These are phyloP conservation scores for Scytalidium lignicola DNA, from an alignment of 2,329 filamentous ascomycete genomes.

Conservation along the genomic window DNA sequence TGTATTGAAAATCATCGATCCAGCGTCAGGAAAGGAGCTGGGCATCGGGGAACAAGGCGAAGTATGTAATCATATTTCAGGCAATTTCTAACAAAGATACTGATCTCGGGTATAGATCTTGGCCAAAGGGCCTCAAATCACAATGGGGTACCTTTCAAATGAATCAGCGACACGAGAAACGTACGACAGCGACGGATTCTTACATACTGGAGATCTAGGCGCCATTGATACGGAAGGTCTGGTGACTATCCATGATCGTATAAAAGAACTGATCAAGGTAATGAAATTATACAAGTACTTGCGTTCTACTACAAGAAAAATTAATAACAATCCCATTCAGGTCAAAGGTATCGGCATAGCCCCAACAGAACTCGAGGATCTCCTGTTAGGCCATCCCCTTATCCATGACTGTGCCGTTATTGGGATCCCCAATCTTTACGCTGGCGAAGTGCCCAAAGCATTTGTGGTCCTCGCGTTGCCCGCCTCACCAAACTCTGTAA, in stretches of 20 bases:
- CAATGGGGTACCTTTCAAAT: neutral
- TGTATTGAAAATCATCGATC: slow-evolving; percentile 51
- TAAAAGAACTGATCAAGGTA: slow-evolving; percentile 66
- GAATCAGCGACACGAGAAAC: slow-evolving; percentile 39
- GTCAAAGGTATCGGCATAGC: slow-evolving; percentile 54
- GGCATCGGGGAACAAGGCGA: slow-evolving; percentile 45
- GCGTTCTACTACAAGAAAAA: slow-evolving; percentile 26
- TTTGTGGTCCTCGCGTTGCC: slow-evolving; percentile 42
- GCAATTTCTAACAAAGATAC: too few species aligned
- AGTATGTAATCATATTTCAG: slow-evolving; percentile 1
- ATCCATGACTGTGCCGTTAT: slow-evolving; percentile 54
- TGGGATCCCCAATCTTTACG: slow-evolving; percentile 46
- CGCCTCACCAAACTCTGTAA: slow-evolving; percentile 13
- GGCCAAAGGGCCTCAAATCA: neutral
- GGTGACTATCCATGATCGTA: slow-evolving; percentile 40
- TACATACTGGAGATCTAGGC: too few species aligned
- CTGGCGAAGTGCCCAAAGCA: slow-evolving; percentile 52
- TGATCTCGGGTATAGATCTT: too few species aligned
- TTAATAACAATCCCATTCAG: slow-evolving; percentile 1
- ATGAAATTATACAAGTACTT: too few species aligned
- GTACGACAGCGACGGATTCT: slow-evolving; percentile 25
- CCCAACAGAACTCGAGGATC: slow-evolving; percentile 58
- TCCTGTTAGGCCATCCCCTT: slow-evolving; percentile 49
- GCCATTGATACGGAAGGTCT: too few species aligned
- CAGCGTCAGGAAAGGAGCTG: slow-evolving; percentile 45